A percentile compares a stretch with the other conserved stretches of the same genome.
These are phyloP conservation scores for Podospora didyma DNA, from an alignment of 495 filamentous ascomycete species.

Conservation along the genomic window DNA sequence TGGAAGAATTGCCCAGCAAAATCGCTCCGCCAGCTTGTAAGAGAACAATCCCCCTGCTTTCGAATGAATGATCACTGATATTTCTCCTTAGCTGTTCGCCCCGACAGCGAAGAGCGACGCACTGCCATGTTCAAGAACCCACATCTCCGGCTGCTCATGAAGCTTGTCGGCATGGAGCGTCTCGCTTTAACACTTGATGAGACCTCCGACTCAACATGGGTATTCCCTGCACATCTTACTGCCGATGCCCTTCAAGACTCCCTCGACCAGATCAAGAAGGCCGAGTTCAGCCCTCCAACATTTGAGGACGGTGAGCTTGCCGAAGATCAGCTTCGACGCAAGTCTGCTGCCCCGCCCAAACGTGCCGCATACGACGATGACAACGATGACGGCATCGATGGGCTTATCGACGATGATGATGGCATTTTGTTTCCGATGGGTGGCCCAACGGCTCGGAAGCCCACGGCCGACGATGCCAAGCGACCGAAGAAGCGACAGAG, in stretches of 20 bases:
- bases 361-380: constrained; percentile 55
- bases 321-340: constrained; percentile 70
- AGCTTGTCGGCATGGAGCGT: constrained; percentile 64
- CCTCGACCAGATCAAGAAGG: constrained; percentile 59
- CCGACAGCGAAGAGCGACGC: constrained; percentile 63
- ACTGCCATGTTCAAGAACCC: constrained; percentile 82
- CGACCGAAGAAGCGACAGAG: constrained; percentile 46
- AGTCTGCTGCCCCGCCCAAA: constrained; percentile 49
- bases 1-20: constrained; percentile 30
- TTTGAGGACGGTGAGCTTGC: constrained; percentile 69
- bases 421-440: constrained; percentile 64
- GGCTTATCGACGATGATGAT: constrained; percentile 57
- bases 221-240: constrained; percentile 63
- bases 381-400: constrained; percentile 48
- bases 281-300: constrained; percentile 65
- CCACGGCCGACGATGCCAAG: constrained; percentile 36
- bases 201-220: constrained; percentile 67
- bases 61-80: constrained; percentile 13
- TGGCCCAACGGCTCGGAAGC: constrained; percentile 54
- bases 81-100: constrained; percentile 51
- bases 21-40: constrained; percentile 44
- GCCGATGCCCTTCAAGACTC: constrained; percentile 59
- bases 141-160: constrained; percentile 85
- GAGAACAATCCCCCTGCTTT: constrained; percentile 12
- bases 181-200: constrained; percentile 64